Evolutionary conservation across 179 eudicot species (phyloP).

Genomic region (Actinidia arguta): DNA sequence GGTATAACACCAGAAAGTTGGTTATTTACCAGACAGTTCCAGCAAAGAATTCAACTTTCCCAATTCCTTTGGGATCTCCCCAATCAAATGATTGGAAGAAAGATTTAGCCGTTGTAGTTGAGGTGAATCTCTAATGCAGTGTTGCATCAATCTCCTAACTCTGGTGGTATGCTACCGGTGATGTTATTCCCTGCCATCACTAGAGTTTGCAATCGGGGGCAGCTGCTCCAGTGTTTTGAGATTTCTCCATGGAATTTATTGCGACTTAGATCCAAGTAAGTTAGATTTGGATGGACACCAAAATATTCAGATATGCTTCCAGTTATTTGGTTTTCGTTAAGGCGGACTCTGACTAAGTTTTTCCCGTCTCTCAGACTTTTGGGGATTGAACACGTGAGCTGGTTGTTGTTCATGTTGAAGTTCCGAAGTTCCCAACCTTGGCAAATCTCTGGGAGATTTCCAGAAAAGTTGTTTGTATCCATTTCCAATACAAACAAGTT

Average conservation of each 20-base stretch:
- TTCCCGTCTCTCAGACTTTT: slow-evolving; percentile 53
- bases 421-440: slow-evolving; percentile 43
- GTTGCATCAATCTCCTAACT: slow-evolving; percentile 26
- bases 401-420: slow-evolving; percentile 39
- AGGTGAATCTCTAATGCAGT: background rate
- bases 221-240: slow-evolving; percentile 45
- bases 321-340: slow-evolving; percentile 52
- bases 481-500: slow-evolving; percentile 22
- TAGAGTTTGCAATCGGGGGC: slow-evolving; percentile 40
- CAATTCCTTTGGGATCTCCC: slow-evolving; percentile 51
- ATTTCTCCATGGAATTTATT: slow-evolving; percentile 51
- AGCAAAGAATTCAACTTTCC: slow-evolving; percentile 41
- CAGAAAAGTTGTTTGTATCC: slow-evolving; percentile 47
- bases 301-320: slow-evolving; percentile 56
- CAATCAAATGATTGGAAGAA: slow-evolving; percentile 60
- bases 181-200: slow-evolving; percentile 53
- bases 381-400: slow-evolving; percentile 46
- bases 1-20: slow-evolving; percentile 54
- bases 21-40: slow-evolving; percentile 43
- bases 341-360: slow-evolving; percentile 44
- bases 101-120: slow-evolving; percentile 44
- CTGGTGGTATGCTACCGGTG: slow-evolving; percentile 48
- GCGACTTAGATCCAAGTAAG: slow-evolving; percentile 46
- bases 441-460: slow-evolving; percentile 53
- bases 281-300: slow-evolving; percentile 51